Evolutionary conservation across 768 basidiomycete genomes (phyloP).

Genomic region (Lactarius akahatsu): DNA sequence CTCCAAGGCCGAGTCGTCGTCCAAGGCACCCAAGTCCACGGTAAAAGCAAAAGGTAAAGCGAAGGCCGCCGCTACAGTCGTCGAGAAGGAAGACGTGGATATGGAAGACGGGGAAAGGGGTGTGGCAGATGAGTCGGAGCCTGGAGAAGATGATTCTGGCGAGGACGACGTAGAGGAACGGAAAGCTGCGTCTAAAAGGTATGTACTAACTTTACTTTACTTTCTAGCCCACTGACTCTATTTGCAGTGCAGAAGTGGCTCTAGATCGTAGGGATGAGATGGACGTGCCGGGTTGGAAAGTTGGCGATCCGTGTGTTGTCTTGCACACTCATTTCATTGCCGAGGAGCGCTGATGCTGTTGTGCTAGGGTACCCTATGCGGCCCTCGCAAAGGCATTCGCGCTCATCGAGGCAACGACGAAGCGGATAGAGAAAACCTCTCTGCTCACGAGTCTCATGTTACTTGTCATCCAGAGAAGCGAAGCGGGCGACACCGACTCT

Average conservation of each 20-base stretch:
- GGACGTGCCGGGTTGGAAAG: slow-evolving; percentile 82
- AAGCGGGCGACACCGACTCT: slow-evolving; percentile 66
- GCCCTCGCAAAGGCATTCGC: slow-evolving; percentile 87
- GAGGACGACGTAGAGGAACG: slow-evolving; percentile 46
- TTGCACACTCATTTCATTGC: slow-evolving; percentile 6
- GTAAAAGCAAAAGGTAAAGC: slow-evolving; percentile 23
- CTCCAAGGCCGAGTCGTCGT: slow-evolving; percentile 5
- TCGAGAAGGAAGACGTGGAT: slow-evolving; percentile 26
- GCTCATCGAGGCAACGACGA: slow-evolving; percentile 91
- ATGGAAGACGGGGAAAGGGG: slow-evolving; percentile 21
- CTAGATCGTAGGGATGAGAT: slow-evolving; percentile 61
- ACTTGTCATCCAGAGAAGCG: slow-evolving; percentile 85
- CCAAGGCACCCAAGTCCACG: slow-evolving; percentile 12
- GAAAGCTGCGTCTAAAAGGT: slow-evolving; percentile 68
- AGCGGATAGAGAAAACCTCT: slow-evolving; percentile 89
- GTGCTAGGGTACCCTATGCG: slow-evolving; percentile 83
- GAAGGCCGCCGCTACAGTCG: slow-evolving; percentile 12
- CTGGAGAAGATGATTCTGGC: slow-evolving; percentile 38
- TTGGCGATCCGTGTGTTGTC: slow-evolving; percentile 77
- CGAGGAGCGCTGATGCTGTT: not conserved
- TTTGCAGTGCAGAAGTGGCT: slow-evolving; percentile 63
- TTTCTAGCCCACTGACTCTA: not conserved
- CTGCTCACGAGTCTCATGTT: slow-evolving; percentile 86
- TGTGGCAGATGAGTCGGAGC: slow-evolving; percentile 32
- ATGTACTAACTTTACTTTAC: slow-evolving; percentile 24